Evolutionary conservation across 2,329 filamentous ascomycete genomes (phyloP), one percentile per base, ranked within the genome.

Genomic region (Nothophoma quercina): DNA sequence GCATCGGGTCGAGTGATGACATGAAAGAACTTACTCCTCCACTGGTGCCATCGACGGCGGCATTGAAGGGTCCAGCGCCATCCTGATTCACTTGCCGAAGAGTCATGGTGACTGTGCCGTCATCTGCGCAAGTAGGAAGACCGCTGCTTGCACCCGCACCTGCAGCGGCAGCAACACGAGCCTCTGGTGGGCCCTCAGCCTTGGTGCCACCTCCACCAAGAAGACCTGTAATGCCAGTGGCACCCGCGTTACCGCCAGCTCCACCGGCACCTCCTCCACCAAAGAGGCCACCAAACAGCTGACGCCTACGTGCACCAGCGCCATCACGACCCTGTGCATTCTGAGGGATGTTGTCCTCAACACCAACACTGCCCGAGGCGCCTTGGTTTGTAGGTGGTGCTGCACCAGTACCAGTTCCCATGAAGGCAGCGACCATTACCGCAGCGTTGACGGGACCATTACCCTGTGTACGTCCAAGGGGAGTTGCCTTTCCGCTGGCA

Each of bases 51-150:
- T 89, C 86, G 16, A 89, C 77, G 25, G 79, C 79, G 9, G 86
- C 86, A 18, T 77, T 80, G 55, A 89, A 77, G 2, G 85, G 85
- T 2, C 87, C 87, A 1, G 86, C 87, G 19, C 87, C 87, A 59
- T 89, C 86, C 70, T 88, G 86, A 80, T 89, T 89, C 76, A 89
- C 69, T 63, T 89, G 83, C 65, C 85, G 85, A 74, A 84, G 88
- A 42, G 81, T 85, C 81, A 89, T 81, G 35, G 78, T 80, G 63
- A 89, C 77, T 30, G 79, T 80, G 55, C 87, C 87, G 53, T 85
- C 79, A 49, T 87, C 83, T 23, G 78, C 75, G 56, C 78, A 80
- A 2, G 86, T 89, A 8, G 87, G 87, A 28, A 89, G 68, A 43
- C 86, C 85, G 8, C 64, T 67, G 0, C 69, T 57, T 18, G 83